phyloP scores from a whole-genome alignment of 176 grass and related monocot species.

The Oryza meridionalis region DNA sequence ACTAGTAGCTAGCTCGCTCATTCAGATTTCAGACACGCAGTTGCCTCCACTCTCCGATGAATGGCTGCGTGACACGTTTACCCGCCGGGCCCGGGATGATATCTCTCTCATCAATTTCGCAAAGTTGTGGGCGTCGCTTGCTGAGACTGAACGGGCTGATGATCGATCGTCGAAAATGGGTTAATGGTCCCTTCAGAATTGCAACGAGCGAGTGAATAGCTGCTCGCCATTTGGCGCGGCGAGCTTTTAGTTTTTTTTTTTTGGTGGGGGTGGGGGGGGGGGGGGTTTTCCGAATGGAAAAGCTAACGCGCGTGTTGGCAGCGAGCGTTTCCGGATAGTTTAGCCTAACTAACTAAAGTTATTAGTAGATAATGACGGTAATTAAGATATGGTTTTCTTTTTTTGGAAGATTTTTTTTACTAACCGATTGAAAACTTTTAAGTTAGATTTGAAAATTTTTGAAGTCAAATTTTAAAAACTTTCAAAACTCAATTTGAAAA shows the following conservation, averaged over 20 bases:
- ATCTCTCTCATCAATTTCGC: background rate
- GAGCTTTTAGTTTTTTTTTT: background rate
- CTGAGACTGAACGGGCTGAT: background rate
- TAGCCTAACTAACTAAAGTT: too few species aligned
- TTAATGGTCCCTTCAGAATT: background rate
- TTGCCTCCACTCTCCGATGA: background rate
- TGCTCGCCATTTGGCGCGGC: conserved; percentile 10
- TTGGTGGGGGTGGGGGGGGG: too few species aligned
- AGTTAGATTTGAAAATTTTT: too few species aligned
- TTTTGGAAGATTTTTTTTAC: too few species aligned
- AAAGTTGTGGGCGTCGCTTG: background rate
- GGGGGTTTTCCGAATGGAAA: too few species aligned
- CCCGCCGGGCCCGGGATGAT: background rate
- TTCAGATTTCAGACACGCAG: background rate
- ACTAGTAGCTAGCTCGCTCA: background rate
- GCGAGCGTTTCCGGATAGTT: too few species aligned
- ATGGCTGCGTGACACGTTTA: background rate
- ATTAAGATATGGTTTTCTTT: too few species aligned
- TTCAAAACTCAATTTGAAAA: too few species aligned
- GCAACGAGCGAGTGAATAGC: background rate
- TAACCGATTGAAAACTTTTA: too few species aligned
- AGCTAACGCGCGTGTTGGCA: too few species aligned
- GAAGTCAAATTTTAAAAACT: too few species aligned
- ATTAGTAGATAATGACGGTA: too few species aligned
- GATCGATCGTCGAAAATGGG: background rate